Evolutionary conservation across 352 stramenopile genomes (phyloP).

Genomic region (Albugo laibachii): DNA sequence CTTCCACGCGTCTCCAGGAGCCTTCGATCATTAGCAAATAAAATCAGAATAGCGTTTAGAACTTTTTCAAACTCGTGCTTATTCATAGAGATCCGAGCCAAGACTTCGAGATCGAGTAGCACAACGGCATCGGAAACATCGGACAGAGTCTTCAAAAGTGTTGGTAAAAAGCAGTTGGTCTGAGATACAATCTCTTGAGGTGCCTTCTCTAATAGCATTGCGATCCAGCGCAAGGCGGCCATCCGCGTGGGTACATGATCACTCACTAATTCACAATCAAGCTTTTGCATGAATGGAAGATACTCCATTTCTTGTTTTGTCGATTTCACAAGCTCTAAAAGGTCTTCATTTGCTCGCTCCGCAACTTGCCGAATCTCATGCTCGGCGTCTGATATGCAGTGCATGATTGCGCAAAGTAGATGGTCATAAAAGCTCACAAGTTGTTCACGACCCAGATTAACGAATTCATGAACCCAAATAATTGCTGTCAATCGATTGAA

Average conservation of each 20-base stretch:
- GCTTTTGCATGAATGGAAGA: constrained; percentile 85
- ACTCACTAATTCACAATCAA: constrained; percentile 88
- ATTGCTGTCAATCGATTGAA: constrained; percentile 96
- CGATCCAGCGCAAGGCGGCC: constrained; percentile 90
- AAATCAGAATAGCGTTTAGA: constrained; percentile 87
- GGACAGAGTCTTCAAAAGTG: constrained; percentile 90
- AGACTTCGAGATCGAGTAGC: constrained; percentile 89
- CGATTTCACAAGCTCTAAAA: constrained; percentile 88
- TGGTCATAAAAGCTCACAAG: constrained; percentile 92
- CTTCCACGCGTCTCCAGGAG: constrained; percentile 89
- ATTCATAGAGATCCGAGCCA: constrained; percentile 89
- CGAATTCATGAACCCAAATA: constrained; percentile 96
- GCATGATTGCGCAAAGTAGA: constrained; percentile 91
- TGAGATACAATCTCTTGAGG: constrained; percentile 85
- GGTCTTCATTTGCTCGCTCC: constrained; percentile 90
- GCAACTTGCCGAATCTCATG: constrained; percentile 93
- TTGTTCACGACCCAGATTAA: constrained; percentile 87
- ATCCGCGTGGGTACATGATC: constrained; percentile 95
- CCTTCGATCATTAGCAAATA: constrained; percentile 82
- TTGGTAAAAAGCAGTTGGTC: constrained; percentile 84
- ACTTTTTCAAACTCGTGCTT: constrained; percentile 84
- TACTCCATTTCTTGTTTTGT: constrained; percentile 83
- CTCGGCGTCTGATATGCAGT: constrained; percentile 95
- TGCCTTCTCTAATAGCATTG: constrained; percentile 97
- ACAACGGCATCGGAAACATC: constrained; percentile 94